Evolutionary conservation across 2,329 filamentous ascomycete species (phyloP).

Genomic region (Claviceps paspali): DNA sequence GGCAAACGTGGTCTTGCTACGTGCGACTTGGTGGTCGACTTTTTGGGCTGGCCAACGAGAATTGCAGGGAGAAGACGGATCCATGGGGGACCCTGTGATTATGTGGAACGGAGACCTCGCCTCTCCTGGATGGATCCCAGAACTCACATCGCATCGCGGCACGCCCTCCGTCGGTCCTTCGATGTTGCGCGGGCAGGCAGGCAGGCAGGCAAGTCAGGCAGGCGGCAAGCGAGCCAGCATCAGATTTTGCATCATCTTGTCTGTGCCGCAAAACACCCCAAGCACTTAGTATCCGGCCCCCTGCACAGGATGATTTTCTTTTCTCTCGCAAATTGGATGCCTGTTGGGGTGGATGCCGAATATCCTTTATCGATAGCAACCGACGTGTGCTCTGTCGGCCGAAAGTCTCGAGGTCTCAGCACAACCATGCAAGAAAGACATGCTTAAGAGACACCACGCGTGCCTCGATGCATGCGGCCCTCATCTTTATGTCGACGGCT

Average conservation of each 20-base stretch:
- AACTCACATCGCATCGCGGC: conserved; percentile 5
- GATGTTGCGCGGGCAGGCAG: background rate
- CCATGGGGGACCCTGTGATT: conserved; percentile 1
- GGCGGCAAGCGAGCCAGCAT: too few relatives aligned
- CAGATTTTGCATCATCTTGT: too few relatives aligned
- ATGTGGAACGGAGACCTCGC: conserved; percentile 2
- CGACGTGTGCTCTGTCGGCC: too few relatives aligned
- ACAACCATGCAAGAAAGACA: background rate
- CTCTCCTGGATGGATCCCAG: conserved; percentile 2
- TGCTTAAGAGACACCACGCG: background rate
- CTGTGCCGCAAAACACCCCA: too few relatives aligned
- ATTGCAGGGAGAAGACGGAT: background rate
- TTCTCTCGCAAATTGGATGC: too few relatives aligned
- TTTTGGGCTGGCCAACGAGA: background rate
- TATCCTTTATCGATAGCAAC: too few relatives aligned
- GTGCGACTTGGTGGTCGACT: background rate
- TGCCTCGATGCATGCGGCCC: background rate
- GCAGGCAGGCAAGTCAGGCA: too few relatives aligned
- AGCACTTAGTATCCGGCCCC: too few relatives aligned
- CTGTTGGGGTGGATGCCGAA: too few relatives aligned
- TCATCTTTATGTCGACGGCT: background rate
- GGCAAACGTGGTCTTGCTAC: too few relatives aligned
- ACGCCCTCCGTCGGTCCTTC: conserved; percentile 4
- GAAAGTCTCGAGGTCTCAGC: too few relatives aligned
- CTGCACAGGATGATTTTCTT: too few relatives aligned